Base-by-base conservation (phyloP, 2,329 filamentous ascomycete species). In the Lachnellula suecica region DNA sequence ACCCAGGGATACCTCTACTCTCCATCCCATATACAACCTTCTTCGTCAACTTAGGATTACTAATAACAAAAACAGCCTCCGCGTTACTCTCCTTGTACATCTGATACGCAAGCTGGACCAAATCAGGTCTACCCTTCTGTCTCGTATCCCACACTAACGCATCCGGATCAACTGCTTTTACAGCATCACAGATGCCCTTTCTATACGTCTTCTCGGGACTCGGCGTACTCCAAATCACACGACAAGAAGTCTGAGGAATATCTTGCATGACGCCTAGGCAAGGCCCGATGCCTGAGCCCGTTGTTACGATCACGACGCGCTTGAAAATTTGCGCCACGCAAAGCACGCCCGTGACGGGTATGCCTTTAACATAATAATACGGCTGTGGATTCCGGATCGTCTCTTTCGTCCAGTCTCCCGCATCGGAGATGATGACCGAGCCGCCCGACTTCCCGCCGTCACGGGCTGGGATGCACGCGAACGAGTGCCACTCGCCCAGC, bases 271-370 rank as follows among this genome's bases (percentile, higher is more conserved):
- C 53, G 2, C 60, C 69, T 11, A 89, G 72, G 49, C 83, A 79
- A 0, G 87, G 87, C 0, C 85, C 87, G 52, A 91, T 89, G 3
- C 87, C 87, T 0, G 86, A 89, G 1, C 87, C 87, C 0, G 87
- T 91, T 4, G 82, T 84, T 7, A 90, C 81, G 53, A 91, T 70
- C 25, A 91, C 76, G 52, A 88, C 71, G 20, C 78, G 79, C 52
- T 76, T 75, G 72, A 89, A 90, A 24, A 90, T 74, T 0, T 79
- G 78, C 31, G 86, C 82, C 51, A 87, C 77, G 59, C 85, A 82
- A 63, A 87, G 79, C 29, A 90, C 84, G 37, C 87, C 87, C 54
- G 79, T 83, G 2, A 83, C 78, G 1, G 87, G 84, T 0, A 84
- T 75, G 8, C 87, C 87, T 42, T 85, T 81, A 6, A 85, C 81